Percentiles rank a stretch among this genome's conserved stretches.
These are phyloP conservation scores for Cucumis hystrix DNA, from an alignment of 306 rosid genomes.

Conservation along the genomic window DNA sequence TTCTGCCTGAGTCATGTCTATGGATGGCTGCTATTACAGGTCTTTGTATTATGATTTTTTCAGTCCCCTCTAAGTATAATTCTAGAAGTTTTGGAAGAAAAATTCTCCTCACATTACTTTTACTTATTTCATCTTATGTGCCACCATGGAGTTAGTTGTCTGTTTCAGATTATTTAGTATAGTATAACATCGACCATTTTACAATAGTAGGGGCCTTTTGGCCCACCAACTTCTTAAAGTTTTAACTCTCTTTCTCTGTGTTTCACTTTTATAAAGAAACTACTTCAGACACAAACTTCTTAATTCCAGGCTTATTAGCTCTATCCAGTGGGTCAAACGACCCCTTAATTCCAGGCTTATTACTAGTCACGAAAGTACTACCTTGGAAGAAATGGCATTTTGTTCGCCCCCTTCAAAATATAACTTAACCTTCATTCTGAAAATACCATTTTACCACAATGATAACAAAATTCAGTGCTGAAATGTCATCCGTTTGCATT, in stretches of 20 bases:
- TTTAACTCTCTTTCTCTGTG: too few species aligned
- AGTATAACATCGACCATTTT: not conserved
- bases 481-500: not conserved
- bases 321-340: too few species aligned
- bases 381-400: not conserved
- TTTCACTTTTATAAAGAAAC: too few species aligned
- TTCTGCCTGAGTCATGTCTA: not conserved
- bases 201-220: too few species aligned
- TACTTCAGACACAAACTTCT: too few species aligned
- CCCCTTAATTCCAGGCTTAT: not conserved
- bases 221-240: too few species aligned
- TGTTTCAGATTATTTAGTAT: not conserved
- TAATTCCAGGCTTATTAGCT: too few species aligned
- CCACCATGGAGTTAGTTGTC: not conserved
- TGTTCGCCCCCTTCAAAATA: not conserved
- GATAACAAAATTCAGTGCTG: not conserved
- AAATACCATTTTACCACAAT: not conserved
- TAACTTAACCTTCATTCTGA: not conserved
- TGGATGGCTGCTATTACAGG: constrained; percentile 6
- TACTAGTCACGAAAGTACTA: not conserved
- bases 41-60: not conserved
- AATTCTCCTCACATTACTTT: not conserved
- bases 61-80: not conserved
- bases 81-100: not conserved
- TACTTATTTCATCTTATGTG: not conserved